Evolutionary conservation across 768 basidiomycete species (phyloP).

Genomic region (Kwoniella mangroviensis): DNA sequence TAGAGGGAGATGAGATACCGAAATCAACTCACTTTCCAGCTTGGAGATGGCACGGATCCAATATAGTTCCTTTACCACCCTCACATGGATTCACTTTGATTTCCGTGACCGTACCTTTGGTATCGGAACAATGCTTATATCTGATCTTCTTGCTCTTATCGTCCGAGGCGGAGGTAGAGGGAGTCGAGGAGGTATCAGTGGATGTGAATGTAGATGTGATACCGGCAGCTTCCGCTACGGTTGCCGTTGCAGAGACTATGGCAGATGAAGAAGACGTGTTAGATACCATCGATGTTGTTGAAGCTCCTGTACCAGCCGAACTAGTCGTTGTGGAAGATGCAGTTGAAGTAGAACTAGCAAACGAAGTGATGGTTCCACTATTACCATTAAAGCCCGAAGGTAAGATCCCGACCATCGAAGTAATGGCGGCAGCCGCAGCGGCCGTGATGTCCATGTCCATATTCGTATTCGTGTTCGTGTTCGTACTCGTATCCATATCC

Average conservation of each 20-base stretch:
- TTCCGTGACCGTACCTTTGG: conserved; percentile 23
- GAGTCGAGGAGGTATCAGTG: background rate
- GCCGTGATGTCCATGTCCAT: background rate
- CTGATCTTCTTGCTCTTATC: conserved; percentile 18
- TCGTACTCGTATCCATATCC: background rate
- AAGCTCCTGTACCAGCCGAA: too few species aligned
- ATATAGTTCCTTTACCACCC: conserved; percentile 27
- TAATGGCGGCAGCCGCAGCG: conserved; percentile 15
- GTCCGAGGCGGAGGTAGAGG: background rate
- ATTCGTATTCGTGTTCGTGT: too few species aligned
- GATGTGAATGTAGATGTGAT: background rate
- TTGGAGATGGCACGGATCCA: conserved; percentile 32
- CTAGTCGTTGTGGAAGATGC: background rate
- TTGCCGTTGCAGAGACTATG: too few species aligned
- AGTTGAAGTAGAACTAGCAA: background rate
- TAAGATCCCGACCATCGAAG: conserved; percentile 2
- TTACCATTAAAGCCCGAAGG: background rate
- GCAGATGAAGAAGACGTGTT: too few species aligned
- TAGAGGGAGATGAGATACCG: background rate
- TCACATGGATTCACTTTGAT: conserved; percentile 26
- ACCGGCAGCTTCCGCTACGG: too few species aligned
- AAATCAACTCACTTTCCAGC: conserved; percentile 23
- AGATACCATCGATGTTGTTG: too few species aligned
- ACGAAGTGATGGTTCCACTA: background rate
- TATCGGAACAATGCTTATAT: conserved; percentile 27